phyloP scores from a whole-genome alignment of 2,329 filamentous ascomycete genomes.

The Geosmithia flava region DNA sequence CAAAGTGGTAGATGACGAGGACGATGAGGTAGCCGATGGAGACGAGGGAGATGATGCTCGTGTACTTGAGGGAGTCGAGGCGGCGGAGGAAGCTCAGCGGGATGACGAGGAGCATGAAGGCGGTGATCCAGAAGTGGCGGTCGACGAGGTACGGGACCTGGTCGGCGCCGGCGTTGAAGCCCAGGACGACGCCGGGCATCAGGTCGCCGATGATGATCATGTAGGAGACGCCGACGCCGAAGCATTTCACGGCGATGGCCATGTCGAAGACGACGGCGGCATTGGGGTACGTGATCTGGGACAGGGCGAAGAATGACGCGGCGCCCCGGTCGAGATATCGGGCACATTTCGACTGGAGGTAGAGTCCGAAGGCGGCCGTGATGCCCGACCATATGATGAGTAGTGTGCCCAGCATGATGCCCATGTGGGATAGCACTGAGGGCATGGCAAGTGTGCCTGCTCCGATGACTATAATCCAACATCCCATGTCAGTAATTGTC shows the following conservation, averaged over 20 bases:
- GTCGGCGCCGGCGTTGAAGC: constrained; percentile 57
- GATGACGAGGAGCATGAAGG: constrained; percentile 93
- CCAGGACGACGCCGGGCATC: constrained; percentile 87
- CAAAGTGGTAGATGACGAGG: constrained; percentile 85
- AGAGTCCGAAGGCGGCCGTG: constrained; percentile 84
- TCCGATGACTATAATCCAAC: constrained; percentile 56
- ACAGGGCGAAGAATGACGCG: constrained; percentile 91
- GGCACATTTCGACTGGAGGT: constrained; percentile 86
- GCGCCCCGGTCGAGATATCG: constrained; percentile 83
- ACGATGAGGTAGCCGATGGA: constrained; percentile 93
- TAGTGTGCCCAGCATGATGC: constrained; percentile 70
- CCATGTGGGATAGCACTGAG: constrained; percentile 91
- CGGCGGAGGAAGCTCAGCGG: constrained; percentile 84
- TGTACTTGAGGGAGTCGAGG: constrained; percentile 94
- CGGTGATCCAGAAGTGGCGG: constrained; percentile 94
- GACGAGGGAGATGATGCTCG: constrained; percentile 78
- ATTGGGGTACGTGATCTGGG: constrained; percentile 93
- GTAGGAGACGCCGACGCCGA: constrained; percentile 93
- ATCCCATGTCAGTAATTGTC: constrained; percentile 5
- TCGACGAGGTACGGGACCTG: constrained; percentile 65
- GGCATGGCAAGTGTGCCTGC: constrained; percentile 92
- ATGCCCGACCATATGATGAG: constrained; percentile 87
- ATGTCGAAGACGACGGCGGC: constrained; percentile 90
- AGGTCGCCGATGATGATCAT: constrained; percentile 97
- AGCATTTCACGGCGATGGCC: constrained; percentile 95